Evolutionary conservation across 192 early-diverging fungal genomes (phyloP).

Genomic region (Backusella morwellensis): DNA sequence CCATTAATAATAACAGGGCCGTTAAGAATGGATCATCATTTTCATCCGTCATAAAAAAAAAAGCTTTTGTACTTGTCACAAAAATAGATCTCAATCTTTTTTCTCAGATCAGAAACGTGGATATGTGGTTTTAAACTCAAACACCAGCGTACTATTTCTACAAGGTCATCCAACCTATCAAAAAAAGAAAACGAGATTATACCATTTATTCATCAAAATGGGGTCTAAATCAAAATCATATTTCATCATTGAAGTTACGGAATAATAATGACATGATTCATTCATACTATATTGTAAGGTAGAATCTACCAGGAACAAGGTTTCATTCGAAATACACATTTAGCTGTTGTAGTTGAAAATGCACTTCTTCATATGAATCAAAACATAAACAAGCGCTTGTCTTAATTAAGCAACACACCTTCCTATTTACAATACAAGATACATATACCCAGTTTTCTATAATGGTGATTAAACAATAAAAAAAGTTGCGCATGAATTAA

Average conservation of each 20-base stretch:
- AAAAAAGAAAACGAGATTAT: not conserved
- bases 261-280: not conserved
- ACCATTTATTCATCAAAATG: not conserved
- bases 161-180: not conserved
- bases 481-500: not conserved
- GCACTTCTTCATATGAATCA: not conserved
- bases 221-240: not conserved
- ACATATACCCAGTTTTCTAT: not conserved
- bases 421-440: not conserved
- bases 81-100: not conserved
- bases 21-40: not conserved
- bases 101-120: constrained; percentile 3
- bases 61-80: not conserved
- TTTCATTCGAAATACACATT: not conserved
- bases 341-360: not conserved
- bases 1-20: not conserved
- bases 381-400: not conserved
- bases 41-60: not conserved
- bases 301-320: not conserved
- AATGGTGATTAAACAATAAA: not conserved
- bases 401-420: not conserved
- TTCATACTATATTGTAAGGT: not conserved
- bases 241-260: not conserved
- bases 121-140: not conserved
- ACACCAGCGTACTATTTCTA: not conserved